Evolutionary conservation across 2,329 filamentous ascomycete species (phyloP), one percentile per base, ranked within the genome.

Genomic region (Trichoderma lentiforme): DNA sequence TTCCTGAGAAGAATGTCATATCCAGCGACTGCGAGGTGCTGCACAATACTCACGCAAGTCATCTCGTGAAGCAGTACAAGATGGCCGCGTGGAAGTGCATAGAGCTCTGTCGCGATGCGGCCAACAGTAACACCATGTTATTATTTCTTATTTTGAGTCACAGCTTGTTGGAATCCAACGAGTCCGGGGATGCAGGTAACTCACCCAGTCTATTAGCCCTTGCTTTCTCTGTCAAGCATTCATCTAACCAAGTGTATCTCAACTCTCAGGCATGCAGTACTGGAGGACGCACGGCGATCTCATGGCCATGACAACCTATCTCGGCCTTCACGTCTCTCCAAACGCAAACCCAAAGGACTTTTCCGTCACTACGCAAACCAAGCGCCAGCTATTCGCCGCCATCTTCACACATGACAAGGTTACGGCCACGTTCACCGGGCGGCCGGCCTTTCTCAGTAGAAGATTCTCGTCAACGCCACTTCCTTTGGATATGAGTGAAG

Each of bases 361-460:
- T 24, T 62, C 70, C n/a, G 53, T 73, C 30, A 51, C 70, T 5
- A 30, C 62, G 7, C 72, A 73, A 36, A 70, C 67, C 32, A 73
- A 70, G 47, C 70, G 71, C 21, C 65, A 71, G 15, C 14, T 73
- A 4, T 73, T 73, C 6, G 71, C 65, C 11, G 67, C 71, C 56
- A 53, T 73, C 56, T 73, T 70, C 26, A 34, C 57, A 26, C 58
- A 69, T 18, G 72, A 73, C 71, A 73, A 73, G 34, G 66, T 70
- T 5, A 58, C 63, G 4, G 56, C 72, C 26, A 73, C 71, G 2
- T 73, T 70, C 11, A 72, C 60, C 0, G 72, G 72, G 6, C 62
- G 72, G 5, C 72, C 72, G 3, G 26, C 71, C 3, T 70, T 73
- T n/a, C 65, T 73, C 6, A 66, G 65, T 12, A 66, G 64, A 28